Conservation (phyloP, 441 rosid genomes). For the Euphorbia celastroides region DNA sequence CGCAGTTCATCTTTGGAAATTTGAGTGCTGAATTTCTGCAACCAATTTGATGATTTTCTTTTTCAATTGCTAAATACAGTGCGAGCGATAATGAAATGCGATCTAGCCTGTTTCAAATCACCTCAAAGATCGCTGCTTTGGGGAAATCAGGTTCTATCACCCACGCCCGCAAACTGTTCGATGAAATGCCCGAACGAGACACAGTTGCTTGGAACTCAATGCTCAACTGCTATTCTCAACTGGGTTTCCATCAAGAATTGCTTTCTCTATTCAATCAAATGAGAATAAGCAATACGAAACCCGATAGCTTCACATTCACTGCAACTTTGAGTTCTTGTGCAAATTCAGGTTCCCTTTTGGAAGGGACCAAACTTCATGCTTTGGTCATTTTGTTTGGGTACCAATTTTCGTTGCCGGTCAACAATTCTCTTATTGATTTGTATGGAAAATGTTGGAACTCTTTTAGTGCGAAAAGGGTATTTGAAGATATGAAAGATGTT, state of each 20-base stretch:
- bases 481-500: constrained; percentile 31
- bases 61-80: not conserved
- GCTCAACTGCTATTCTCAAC: constrained; percentile 52
- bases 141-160: constrained; percentile 38
- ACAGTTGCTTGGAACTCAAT: constrained; percentile 68
- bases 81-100: constrained; percentile 19
- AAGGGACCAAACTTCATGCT: constrained; percentile 47
- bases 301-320: constrained; percentile 62
- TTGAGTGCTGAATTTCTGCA: not conserved
- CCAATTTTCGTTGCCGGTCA: constrained; percentile 39
- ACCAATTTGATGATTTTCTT: not conserved
- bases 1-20: not conserved
- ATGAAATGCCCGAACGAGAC: constrained; percentile 53
- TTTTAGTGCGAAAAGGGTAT: constrained; percentile 44
- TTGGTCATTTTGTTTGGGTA: constrained; percentile 39
- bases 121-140: constrained; percentile 39
- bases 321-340: constrained; percentile 53
- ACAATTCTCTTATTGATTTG: constrained; percentile 65
- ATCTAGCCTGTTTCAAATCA: constrained; percentile 32
- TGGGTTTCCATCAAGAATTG: constrained; percentile 48
- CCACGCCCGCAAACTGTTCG: constrained; percentile 62
- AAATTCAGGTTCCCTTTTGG: constrained; percentile 25
- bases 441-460: constrained; percentile 65
- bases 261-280: constrained; percentile 40
- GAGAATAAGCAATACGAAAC: constrained; percentile 30